Evolutionary conservation across 1,139 yeast genomes (phyloP), one percentile per base, ranked within the genome.

Genomic region (Geotrichum cucujoidarum): DNA sequence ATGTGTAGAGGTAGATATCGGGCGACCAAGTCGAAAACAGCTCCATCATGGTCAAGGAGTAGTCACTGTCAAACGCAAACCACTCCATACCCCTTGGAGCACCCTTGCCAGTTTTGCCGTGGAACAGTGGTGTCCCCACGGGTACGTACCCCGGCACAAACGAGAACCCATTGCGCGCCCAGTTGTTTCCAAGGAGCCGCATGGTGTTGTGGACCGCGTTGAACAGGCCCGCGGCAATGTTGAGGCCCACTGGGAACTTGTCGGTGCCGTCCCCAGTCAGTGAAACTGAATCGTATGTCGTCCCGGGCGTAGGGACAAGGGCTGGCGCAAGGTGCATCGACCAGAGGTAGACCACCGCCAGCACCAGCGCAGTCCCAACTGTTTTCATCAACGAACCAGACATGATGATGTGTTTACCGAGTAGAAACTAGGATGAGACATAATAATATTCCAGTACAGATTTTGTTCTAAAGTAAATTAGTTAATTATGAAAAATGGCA

Each of bases 121-220:
- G 83, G 51, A 74, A 79, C 46, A 79, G 56, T 33, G 74, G 57
- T 0, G 82, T 77, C 4, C 80, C 81, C 33, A 74, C 69, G 0
- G 83, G 81, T 16, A 79, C 67, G 43, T 70, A 71, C 1, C 80
- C 83, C 0, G 83, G 81, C 35, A 78, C 70, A 54, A 71, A 76
- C 4, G 77, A 68, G n/a, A 78, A 76, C 2, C 83, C 79, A 14
- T 73, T 69, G 0, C 83, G 82, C 43, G 70, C 66, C 24, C 77
- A 54, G 58, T 76, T 75, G 13, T 76, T 65, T 43, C 72, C 72
- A 49, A 73, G 73, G 51, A 75, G 75, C 53, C 75, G 74, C 50
- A 76, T 58, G 0, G 77, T 78, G 32, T 76, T 73, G 46, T 74
- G 67, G 10, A 79, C 69, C 1, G 78, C 67, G 55, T 75, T 77